A percentile compares a stretch with the other conserved stretches of the same genome.
These are phyloP conservation scores for Pyrus hybrid DNA, from an alignment of 331 rosid species.

Conservation along the genomic window DNA sequence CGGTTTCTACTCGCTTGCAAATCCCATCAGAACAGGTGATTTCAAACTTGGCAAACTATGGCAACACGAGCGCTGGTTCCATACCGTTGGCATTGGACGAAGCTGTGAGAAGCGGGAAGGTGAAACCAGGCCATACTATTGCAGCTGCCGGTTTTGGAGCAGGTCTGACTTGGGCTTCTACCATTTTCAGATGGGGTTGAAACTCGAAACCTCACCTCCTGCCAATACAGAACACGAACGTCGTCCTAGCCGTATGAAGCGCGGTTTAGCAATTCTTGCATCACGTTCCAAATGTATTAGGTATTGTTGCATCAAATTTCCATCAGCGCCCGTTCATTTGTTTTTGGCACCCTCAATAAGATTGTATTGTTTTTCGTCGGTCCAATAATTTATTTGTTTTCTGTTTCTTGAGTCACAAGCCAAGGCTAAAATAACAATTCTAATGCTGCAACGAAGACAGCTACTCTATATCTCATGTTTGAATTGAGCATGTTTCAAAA, in stretches of 20 bases:
- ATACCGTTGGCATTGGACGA: slow-evolving; percentile 24
- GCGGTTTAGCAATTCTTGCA: slow-evolving; percentile 3
- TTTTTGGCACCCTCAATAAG: slow-evolving; percentile 4
- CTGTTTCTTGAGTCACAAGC: neutral
- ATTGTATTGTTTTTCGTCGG: neutral
- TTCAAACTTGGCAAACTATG: slow-evolving; percentile 37
- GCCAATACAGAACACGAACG: neutral
- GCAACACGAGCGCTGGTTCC: no score
- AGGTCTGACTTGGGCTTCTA: slow-evolving; percentile 98
- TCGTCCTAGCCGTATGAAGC: neutral
- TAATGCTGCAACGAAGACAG: no score
- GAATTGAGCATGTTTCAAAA: neutral
- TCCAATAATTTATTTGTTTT: neutral
- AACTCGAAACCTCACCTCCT: slow-evolving; percentile 18
- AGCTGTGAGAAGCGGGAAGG: slow-evolving; percentile 81
- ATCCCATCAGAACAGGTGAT: slow-evolving; percentile 78
- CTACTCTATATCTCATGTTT: neutral
- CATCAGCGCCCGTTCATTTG: slow-evolving; percentile 5
- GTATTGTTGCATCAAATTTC: neutral
- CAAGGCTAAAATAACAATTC: no score
- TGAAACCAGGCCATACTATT: slow-evolving; percentile 72
- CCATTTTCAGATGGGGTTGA: slow-evolving; percentile 91
- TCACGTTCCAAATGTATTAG: neutral
- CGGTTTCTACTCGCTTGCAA: slow-evolving; percentile 72
- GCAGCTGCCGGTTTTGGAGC: slow-evolving; percentile 97